Evolutionary conservation across 2,329 filamentous ascomycete genomes (phyloP), one percentile per base, ranked within the genome.

Genomic region (Phyllosticta capitalensis): DNA sequence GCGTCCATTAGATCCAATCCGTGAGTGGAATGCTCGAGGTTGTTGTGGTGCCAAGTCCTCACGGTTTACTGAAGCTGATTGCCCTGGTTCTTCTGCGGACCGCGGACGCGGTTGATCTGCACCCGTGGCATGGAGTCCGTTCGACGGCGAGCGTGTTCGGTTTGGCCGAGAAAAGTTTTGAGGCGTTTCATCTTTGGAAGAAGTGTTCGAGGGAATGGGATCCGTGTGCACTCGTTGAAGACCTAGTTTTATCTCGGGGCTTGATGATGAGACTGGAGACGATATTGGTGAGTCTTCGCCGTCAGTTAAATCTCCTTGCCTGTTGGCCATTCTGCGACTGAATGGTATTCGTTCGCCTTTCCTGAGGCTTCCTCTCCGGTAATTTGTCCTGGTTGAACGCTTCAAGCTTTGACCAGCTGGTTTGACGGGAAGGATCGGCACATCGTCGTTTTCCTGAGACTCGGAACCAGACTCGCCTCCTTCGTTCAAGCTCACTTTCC

Each of bases 341-440:
- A 90, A 87, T 0, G 88, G 84, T 3, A 84, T 78, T 58, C 88
- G 83, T 62, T 94, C 88, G 22, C 89, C 88, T 64, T 86, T 89
- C 55, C 88, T 86, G 63, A 96, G 73, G 75, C 92, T 96, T 33
- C 92, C 92, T 61, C 89, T 90, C 67, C 92, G 81, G 72, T 97
- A 97, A 24, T 89, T 92, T 5, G 94, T 99, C 58, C 90, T 83
- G 20, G 91, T 99, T 12, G 94, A 96, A 63, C 94, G 84, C 66
- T 94, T 87, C 54, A 99, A 76, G 30, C 90, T 89, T 1, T 87
- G 85, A 3, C 90, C 90, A 1, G 85, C 85, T 20, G 87, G 76
- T 59, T 82, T 85, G 60, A 87, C 83, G 1, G 91, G 89, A 50
- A 97, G 76, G 63, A 97, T 96, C 6, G 92, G 91, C 76, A 88